Percentiles rank a stretch among this genome's conserved stretches.
These are phyloP conservation scores for Tetrapisispora iriomotensis DNA, from an alignment of 805 yeast species.

Conservation along the genomic window DNA sequence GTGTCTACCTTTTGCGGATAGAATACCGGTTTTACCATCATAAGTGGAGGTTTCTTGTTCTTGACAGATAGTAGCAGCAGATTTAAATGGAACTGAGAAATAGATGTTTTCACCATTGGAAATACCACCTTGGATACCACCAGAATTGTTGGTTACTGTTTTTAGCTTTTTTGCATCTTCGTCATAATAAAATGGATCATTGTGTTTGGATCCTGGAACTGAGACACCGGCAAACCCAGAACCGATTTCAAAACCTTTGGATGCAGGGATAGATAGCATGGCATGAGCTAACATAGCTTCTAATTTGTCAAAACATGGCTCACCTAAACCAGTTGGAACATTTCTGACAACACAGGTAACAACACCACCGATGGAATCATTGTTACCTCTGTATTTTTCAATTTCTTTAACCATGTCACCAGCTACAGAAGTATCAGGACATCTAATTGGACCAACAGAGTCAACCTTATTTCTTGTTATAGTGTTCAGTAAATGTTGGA, in stretches of 20 bases:
- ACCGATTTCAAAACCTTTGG: slow-evolving; percentile 96
- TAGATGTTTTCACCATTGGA: slow-evolving; percentile 92
- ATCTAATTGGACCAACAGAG: slow-evolving; percentile 79
- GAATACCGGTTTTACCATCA: slow-evolving; percentile 76
- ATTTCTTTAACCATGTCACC: slow-evolving; percentile 79
- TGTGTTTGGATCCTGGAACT: slow-evolving; percentile 89
- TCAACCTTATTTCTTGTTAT: slow-evolving; percentile 87
- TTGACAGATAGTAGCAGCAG: slow-evolving; percentile 95
- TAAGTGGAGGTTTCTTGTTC: slow-evolving; percentile 84
- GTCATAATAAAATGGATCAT: slow-evolving; percentile 70
- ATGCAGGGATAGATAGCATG: slow-evolving; percentile 94
- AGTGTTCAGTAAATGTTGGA: slow-evolving; percentile 56
- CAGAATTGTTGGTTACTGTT: slow-evolving; percentile 85
- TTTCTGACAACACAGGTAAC: slow-evolving; percentile 96
- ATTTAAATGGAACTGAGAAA: slow-evolving; percentile 93
- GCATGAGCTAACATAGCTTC: slow-evolving; percentile 96
- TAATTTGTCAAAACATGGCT: slow-evolving; percentile 92
- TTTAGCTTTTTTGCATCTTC: slow-evolving; percentile 54
- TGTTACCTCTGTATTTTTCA: slow-evolving; percentile 71
- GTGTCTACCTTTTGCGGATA: slow-evolving; percentile 96
- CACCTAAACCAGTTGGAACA: slow-evolving; percentile 92
- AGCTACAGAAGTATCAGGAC: slow-evolving; percentile 70
- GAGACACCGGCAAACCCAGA: slow-evolving; percentile 88
- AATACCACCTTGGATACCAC: slow-evolving; percentile 98
- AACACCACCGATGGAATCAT: slow-evolving; percentile 95